Conservation (phyloP, 441 rosid genomes). For the Arabidopsis hybrid region DNA sequence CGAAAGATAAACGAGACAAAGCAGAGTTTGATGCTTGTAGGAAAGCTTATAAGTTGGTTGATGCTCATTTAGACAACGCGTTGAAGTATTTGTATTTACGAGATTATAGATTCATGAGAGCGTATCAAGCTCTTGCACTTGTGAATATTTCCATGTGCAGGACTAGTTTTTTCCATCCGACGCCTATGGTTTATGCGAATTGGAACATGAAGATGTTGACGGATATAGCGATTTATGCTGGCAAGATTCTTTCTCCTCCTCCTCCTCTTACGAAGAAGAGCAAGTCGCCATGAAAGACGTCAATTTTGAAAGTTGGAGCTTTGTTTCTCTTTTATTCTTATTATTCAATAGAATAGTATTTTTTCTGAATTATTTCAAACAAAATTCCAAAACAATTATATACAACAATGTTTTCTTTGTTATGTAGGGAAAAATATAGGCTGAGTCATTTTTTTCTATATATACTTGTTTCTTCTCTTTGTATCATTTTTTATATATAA, state of each 20-base stretch:
- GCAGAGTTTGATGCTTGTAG: slow-evolving; percentile 38
- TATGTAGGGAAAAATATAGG: too few relatives aligned
- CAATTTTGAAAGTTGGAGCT: neutral
- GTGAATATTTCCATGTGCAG: slow-evolving; percentile 43
- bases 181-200: slow-evolving; percentile 46
- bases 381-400: neutral
- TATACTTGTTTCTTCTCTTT: too few relatives aligned
- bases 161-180: slow-evolving; percentile 43
- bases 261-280: slow-evolving; percentile 34
- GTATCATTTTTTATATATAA: too few relatives aligned
- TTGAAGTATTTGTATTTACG: slow-evolving; percentile 41
- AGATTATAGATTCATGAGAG: slow-evolving; percentile 45
- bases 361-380: slow-evolving; percentile 13
- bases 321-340: neutral
- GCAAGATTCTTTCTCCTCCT: slow-evolving; percentile 43
- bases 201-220: slow-evolving; percentile 48
- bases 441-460: too few relatives aligned
- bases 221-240: slow-evolving; percentile 45
- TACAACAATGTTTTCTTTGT: too few relatives aligned
- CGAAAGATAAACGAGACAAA: slow-evolving; percentile 28
- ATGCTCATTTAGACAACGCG: slow-evolving; percentile 45
- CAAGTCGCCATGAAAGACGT: slow-evolving; percentile 18
- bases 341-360: neutral
- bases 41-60: slow-evolving; percentile 43
- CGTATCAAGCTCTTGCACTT: slow-evolving; percentile 47